Conservation (phyloP, 106 monocot genomes). For the Apostasia ramifera region DNA sequence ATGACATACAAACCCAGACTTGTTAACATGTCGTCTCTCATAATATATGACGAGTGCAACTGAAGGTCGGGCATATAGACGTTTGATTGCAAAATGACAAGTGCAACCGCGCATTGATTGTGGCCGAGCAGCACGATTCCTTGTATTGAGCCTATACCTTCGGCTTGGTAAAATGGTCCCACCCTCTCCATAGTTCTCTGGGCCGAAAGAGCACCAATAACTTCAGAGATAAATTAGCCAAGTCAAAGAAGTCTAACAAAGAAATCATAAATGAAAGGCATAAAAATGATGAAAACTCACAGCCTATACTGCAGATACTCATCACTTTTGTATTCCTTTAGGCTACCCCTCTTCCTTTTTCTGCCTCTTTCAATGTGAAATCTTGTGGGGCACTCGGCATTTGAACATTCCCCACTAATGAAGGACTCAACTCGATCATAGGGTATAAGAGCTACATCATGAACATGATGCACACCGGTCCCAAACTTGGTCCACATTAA, state of each 20-base stretch:
- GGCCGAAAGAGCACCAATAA: constrained; percentile 99
- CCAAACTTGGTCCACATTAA: constrained; percentile 81
- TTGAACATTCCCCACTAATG: constrained; percentile 67
- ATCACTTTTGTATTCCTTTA: constrained; percentile 69
- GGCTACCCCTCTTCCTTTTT: constrained; percentile 61
- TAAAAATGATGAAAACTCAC: constrained; percentile 34
- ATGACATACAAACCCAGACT: constrained; percentile 89
- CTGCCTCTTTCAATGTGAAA: constrained; percentile 88
- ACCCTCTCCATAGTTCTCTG: constrained; percentile 95
- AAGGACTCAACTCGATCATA: constrained; percentile 74
- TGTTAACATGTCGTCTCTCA: constrained; percentile 82
- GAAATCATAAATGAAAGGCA: background rate
- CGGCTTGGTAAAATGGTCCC: constrained; percentile 77
- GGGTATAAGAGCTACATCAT: constrained; percentile 87
- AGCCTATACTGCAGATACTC: constrained; percentile 85
- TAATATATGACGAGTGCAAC: constrained; percentile 85
- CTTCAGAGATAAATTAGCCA: constrained; percentile 24
- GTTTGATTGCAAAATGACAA: constrained; percentile 88
- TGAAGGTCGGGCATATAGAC: constrained; percentile 73
- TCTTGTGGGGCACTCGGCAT: constrained; percentile 72
- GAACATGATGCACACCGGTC: constrained; percentile 48
- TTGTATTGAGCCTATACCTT: constrained; percentile 85
- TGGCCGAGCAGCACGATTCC: constrained; percentile 91
- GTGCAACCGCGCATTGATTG: constrained; percentile 99
- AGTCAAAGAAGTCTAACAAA: background rate